Evolutionary conservation across 2,329 filamentous ascomycete genomes (phyloP), one percentile per base, ranked within the genome.

Genomic region (Trichoderma sp.): DNA sequence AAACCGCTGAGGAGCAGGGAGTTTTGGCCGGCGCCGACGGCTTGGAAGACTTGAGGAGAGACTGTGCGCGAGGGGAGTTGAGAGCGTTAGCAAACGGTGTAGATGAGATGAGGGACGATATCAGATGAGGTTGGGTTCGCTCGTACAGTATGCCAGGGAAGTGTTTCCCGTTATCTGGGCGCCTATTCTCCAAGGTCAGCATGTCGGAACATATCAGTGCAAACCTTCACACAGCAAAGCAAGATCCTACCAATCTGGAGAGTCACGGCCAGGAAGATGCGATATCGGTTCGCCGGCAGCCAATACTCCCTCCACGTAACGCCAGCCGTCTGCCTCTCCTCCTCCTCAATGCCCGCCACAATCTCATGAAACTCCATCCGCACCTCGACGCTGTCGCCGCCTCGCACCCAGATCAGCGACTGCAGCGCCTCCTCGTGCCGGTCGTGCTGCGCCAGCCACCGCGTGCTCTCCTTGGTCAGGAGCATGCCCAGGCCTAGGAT

Each of bases 361-460:
- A 87, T 87, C 77, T 87, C 84, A 3, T 81, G 80, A 77, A 85
- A 85, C 76, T 74, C 62, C 45, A 56, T 69, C 53, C 69, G 73
- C 38, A 78, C 72, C 35, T 63, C 14, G 3, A 79, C 80, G 14
- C 78, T 60, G 64, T 85, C 83, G 3, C 86, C 87, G 4, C 87
- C 88, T 3, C 88, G 85, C 14, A 89, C 85, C 88, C 88, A 89
- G 24, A 85, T 83, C n/a, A 89, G 79, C 3, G 85, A 86, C 71
- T 86, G 81, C 74, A 86, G 81, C 2, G 87, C 88, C 77, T 89
- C 83, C 2, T 89, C 85, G 3, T 81, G 81, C 16, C 83, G 82
- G 1, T 86, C 87, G 45, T 84, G 85, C 77, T 86, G 85, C 6
- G 87, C 85, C 18, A 88, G 79, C 87, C 87, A 87, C 64, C 86